phyloP scores from a whole-genome alignment of 306 rosid genomes.

The Fagus sylvatica region DNA sequence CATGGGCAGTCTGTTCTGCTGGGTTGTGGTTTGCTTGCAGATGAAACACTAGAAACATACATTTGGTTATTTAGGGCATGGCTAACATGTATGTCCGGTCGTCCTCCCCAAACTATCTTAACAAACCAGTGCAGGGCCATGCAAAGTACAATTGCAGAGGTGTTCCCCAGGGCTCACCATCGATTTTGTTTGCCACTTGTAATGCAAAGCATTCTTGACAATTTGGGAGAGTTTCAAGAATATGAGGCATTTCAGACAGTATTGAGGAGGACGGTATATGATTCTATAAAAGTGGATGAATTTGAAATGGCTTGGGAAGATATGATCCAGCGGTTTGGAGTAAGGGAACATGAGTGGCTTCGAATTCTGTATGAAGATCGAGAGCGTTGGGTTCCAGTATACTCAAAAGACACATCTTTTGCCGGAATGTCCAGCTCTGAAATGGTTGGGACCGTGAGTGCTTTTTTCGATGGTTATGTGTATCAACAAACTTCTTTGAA shows the following conservation, averaged over 20 bases:
- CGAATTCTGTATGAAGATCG: conserved; percentile 63
- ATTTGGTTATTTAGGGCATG: conserved; percentile 93
- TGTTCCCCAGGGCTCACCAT: conserved; percentile 90
- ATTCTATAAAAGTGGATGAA: conserved; percentile 68
- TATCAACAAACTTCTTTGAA: conserved; percentile 74
- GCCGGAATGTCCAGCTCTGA: conserved; percentile 69
- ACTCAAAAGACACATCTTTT: conserved; percentile 75
- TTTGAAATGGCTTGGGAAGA: conserved; percentile 87
- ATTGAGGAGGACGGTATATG: conserved; percentile 50
- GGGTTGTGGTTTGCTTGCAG: conserved; percentile 90
- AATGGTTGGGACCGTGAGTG: conserved; percentile 50
- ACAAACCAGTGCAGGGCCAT: conserved; percentile 68
- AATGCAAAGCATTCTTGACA: conserved; percentile 69
- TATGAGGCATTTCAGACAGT: conserved; percentile 60
- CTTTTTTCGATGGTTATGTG: conserved; percentile 61
- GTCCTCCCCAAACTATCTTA: conserved; percentile 86
- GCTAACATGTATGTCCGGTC: conserved; percentile 93
- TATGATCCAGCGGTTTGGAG: conserved; percentile 61
- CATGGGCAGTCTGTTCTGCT: conserved; percentile 73
- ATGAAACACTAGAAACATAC: conserved; percentile 74
- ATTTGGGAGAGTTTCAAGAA: conserved; percentile 59
- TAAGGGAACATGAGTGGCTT: conserved; percentile 56
- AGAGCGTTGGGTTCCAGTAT: conserved; percentile 84
- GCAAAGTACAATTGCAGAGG: conserved; percentile 79
- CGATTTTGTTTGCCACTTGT: conserved; percentile 60